Conservation (phyloP, 495 filamentous ascomycete species). For the Sordaria brevicollis region DNA sequence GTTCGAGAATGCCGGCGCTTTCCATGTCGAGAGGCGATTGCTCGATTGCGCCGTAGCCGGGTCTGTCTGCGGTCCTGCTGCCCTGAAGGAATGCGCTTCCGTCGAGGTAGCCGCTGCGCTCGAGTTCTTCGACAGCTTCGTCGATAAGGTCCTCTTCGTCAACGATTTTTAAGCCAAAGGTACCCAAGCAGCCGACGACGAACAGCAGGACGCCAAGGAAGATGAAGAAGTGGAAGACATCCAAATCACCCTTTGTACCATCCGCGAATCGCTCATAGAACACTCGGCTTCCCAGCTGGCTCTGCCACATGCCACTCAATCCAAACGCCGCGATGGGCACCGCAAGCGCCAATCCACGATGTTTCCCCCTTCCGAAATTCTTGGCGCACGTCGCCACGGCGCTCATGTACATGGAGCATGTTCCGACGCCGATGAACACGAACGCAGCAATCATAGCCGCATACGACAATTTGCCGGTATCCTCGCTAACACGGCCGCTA, state of each 20-base stretch:
- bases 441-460: conserved; percentile 79
- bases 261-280: conserved; percentile 55
- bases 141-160: conserved; percentile 64
- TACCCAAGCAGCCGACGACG: conserved; percentile 60
- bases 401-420: conserved; percentile 74
- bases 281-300: conserved; percentile 72
- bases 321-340: conserved; percentile 88
- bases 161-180: conserved; percentile 57
- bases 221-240: conserved; percentile 78
- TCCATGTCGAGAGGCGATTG: conserved; percentile 23
- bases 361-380: conserved; percentile 83
- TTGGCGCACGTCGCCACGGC: conserved; percentile 92
- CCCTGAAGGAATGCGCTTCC: conserved; percentile 28
- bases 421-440: conserved; percentile 67
- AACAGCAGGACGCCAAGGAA: conserved; percentile 63
- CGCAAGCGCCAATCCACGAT: conserved; percentile 81
- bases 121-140: conserved; percentile 74
- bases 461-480: conserved; percentile 58
- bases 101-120: conserved; percentile 74
- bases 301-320: conserved; percentile 88
- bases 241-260: conserved; percentile 63
- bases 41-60: conserved; percentile 27
- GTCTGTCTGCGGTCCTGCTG: conserved; percentile 18
- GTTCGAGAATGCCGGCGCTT: conserved; percentile 19
- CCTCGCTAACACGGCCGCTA: neutral